Base-by-base conservation (phyloP, 2,329 filamentous ascomycete species). In the Sporothrix mexicana region DNA sequence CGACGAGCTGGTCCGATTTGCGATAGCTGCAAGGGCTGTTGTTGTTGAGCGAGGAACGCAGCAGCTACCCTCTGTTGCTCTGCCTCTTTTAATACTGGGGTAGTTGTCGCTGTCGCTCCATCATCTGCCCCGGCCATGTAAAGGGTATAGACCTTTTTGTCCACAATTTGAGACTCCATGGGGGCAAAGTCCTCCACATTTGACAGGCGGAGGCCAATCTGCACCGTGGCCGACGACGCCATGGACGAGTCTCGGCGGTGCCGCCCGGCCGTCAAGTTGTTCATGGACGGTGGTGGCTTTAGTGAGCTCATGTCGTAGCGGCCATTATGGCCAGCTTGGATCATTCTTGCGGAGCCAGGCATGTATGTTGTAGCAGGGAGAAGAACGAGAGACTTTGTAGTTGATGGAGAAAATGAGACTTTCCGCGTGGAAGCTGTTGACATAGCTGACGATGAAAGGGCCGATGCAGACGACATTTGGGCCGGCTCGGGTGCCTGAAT, bases 201-300 rank as follows among this genome's bases (percentile, higher is more conserved):
- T 36, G 91, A 93, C 72, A 93, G 84, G 12, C 91, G 87, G 17
- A 93, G 83, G 1, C 91, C 91, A 69, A 93, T 93, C 78, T 92
- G 90, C 12, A 93, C 90, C 0, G 90, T 93, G 30, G 90, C 90
- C 10, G 88, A 88, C 61, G 91, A 92, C 17, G 84, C 84, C 57
- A 89, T 83, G 0, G 91, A 93, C 5, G 89, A 90, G 73, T 88
- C 84, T 61, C 90, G 85, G 20, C 83, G 82, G 77, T 87, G 87
- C n/a, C 84, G 82, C 15, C 79, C 78, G 4, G 80, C 80, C 25
- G 45, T n/a, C 69, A 84, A 83, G 57, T 81, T 82, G 64, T 77
- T 77, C 74, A 86, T 80, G 0, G 80, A 81, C 3, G 83, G 83
- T 2, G 85, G 87, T 2, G 85, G 86, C 73, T 80, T 81, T 49